Evolutionary conservation across 108 stramenopile species (phyloP), one percentile per base, ranked within the genome.

Genomic region (Licmophora abbreviata): DNA sequence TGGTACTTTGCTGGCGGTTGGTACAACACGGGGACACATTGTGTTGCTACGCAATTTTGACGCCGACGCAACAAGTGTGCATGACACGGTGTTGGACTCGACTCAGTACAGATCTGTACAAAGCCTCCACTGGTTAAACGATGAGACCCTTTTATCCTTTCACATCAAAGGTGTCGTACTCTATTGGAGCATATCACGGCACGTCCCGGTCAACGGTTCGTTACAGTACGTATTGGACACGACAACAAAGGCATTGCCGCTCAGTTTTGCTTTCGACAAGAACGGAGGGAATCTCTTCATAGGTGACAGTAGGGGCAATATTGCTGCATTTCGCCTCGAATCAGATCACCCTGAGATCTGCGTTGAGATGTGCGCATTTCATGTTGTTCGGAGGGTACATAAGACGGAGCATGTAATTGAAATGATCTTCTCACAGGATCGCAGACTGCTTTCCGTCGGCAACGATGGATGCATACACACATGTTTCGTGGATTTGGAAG

Each of bases 351-450:
- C 38, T 4, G 56, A 14, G 14, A 18, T 43, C 38, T 18, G 15
- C 1, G 32, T 43, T 11, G 32, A 45, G 35, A 21, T 24, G 21
- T 24, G 28, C 10, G 29, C 44, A 36, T 15, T 61, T 53, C 33
- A 50, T 6, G 10, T 67, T 28, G 12, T 68, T 18, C 21, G 47
- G 0, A 59, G 63, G 11, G 74, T 58, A 14, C 86, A 88, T 51
- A 65, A 59, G n/a, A 81, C 70, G 53, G 82, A 88, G 52, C 82
- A 88, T 47, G 63, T 88, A 26, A 81, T 49, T n/a, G 74, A 59
- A 21, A 50, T 85, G 23, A 43, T 32, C 18, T 46, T 64, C n/a
- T 34, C 14, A 20, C 25, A 60, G 20, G 34, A 33, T 7, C 26
- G 28, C 12, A 54, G 34, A 17, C 42, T 88, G 17, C 3, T 81